Evolutionary conservation across 2,329 filamentous ascomycete genomes (phyloP).

Genomic region (Plenodomus tracheiphilus): DNA sequence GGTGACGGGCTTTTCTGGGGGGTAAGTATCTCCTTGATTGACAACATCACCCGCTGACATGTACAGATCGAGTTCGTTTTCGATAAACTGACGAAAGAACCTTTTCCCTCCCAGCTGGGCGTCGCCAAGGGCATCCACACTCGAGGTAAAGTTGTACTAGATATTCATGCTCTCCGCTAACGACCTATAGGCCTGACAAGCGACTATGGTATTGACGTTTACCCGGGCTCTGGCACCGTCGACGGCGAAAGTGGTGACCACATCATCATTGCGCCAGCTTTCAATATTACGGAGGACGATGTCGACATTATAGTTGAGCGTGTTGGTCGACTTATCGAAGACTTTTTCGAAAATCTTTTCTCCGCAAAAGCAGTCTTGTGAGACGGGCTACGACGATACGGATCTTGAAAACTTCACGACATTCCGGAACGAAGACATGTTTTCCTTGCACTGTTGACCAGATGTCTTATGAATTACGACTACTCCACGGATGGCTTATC

Average conservation of each 20-base stretch:
- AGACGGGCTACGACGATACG: neutral
- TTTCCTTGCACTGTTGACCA: neutral
- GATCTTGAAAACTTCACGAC: neutral
- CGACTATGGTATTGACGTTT: constrained; percentile 61
- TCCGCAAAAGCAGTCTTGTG: constrained; percentile 1
- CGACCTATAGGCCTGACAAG: constrained; percentile 42
- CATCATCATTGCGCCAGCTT: constrained; percentile 70
- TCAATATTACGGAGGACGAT: constrained; percentile 62
- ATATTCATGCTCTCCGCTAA: neutral
- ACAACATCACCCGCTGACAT: constrained; percentile 7
- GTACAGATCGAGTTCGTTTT: constrained; percentile 62
- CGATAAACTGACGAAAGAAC: constrained; percentile 57
- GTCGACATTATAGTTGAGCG: constrained; percentile 59
- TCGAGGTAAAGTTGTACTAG: constrained; percentile 44
- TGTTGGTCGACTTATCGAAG: constrained; percentile 56
- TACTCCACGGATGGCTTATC: neutral
- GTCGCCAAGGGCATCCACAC: constrained; percentile 57
- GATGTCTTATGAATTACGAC: constrained; percentile 1
- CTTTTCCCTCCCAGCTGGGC: constrained; percentile 52
- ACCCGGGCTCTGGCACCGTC: constrained; percentile 65
- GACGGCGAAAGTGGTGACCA: constrained; percentile 68
- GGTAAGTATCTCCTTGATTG: constrained; percentile 43
- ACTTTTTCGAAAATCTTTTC: constrained; percentile 44
- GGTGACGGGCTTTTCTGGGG: constrained; percentile 64
- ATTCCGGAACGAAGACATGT: neutral